Base-by-base conservation (phyloP, 176 grass and related monocot species). In the Dactylis glomerata region DNA sequence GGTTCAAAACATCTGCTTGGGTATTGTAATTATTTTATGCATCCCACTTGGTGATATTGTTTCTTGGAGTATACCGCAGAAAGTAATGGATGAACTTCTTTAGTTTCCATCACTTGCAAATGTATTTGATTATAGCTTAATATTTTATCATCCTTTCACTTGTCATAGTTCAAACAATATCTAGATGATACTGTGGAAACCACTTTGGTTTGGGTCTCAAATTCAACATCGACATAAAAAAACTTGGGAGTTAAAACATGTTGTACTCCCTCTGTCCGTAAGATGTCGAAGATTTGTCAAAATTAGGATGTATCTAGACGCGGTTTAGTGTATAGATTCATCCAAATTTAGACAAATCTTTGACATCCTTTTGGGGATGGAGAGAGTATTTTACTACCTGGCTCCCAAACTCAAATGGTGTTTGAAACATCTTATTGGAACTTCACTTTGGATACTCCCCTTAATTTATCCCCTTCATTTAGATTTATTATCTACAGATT, bases 41-140 rank as follows among this genome's bases (percentile, higher is more conserved):
- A 67, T 69, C 30, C 20, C 66, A 73, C 47, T 70, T n/a, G 50
- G 23, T 80, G 49, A 34, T 52, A 69, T 66, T 66, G 65, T 68
- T 62, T 77, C 33, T 20, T 81, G 20, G 30, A 45, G 10, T 20
- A 71, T 52, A 33, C 16, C 4, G 13, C 20, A 64, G 46, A 71
- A 54, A 20, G 10, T 24, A 59, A 81, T 73, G 9, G 20, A 50
- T 23, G 26, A 81, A 49, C 11, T 8, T 28, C n/a, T 36, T n/a
- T 61, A 59, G 40, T 26, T 46, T 46, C 20, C 26, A 59, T 51
- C 51, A 22, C 31, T 81, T 73, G 42, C 13, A 1, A 51, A 62
- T 51, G 4, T 51, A 51, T 61, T 50, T 19, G 7, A 62, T 19
- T 32, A 22, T 80, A 61, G 62, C 24, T 30, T 80, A 44, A 44